A percentile compares a stretch with the other conserved stretches of the same genome.
Evolutionary conservation across 2,329 filamentous ascomycete species (phyloP).

Genomic region (Fusarium robinianum): DNA sequence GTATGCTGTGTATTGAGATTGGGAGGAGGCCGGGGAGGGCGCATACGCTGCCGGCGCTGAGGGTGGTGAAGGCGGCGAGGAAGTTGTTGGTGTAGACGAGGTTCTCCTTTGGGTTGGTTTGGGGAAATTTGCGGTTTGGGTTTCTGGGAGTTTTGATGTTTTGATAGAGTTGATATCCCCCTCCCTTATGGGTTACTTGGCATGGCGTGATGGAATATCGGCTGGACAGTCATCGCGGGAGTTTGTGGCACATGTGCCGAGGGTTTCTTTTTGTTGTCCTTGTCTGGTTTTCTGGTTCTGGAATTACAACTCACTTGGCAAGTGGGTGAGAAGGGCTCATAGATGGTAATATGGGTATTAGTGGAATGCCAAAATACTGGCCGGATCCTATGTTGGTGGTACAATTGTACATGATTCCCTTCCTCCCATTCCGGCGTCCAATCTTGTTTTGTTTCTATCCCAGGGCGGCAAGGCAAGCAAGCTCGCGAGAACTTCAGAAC

Average conservation of each 20-base stretch:
- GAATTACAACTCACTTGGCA: no score
- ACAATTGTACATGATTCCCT: constrained; percentile 13
- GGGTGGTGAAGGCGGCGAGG: constrained; percentile 59
- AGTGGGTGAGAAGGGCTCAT: no score
- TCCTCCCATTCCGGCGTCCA: constrained; percentile 1
- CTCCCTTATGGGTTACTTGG: no score
- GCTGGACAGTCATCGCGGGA: no score
- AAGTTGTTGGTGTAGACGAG: constrained; percentile 35
- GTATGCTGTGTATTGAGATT: constrained; percentile 86
- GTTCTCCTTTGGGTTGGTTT: not conserved
- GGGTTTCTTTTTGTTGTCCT: no score
- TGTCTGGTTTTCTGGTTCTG: no score
- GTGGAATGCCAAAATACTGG: constrained; percentile 10
- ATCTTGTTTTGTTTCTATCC: not conserved
- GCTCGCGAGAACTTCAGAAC: constrained; percentile 33
- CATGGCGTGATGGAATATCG: constrained; percentile 6
- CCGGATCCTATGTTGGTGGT: constrained; percentile 19
- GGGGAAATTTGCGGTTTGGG: not conserved
- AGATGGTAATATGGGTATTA: not conserved
- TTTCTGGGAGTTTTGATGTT: not conserved
- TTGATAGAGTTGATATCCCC: constrained; percentile 3
- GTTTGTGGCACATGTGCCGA: no score
- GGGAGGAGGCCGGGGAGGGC: constrained; percentile 72
- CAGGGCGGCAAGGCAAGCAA: no score
- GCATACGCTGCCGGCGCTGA: constrained; percentile 60